Percentiles rank a stretch among this genome's conserved stretches.
These are phyloP conservation scores for Linnemannia zychae DNA, from an alignment of 192 early-diverging fungal species.

Conservation along the genomic window DNA sequence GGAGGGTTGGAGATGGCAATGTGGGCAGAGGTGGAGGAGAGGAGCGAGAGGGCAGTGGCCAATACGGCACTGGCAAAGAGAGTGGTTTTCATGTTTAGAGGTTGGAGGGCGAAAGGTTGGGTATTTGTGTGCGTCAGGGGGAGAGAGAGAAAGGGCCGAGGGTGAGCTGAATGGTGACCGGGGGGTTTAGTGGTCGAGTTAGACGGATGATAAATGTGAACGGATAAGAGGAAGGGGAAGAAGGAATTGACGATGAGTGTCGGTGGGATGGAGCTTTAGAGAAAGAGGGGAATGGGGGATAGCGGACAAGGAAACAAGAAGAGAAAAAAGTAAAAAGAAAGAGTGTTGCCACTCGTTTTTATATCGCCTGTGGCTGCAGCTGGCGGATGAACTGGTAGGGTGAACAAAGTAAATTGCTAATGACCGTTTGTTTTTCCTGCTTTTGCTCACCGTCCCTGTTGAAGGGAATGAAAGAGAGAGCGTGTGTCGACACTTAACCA, in stretches of 20 bases:
- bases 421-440: constrained; percentile 9
- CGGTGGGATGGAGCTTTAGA: neutral
- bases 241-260: neutral
- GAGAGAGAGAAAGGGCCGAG: no score
- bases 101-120: neutral
- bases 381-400: neutral
- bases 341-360: neutral
- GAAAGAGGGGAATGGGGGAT: neutral
- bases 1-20: constrained; percentile 49
- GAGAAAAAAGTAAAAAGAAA: neutral
- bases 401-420: neutral
- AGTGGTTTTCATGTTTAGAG: constrained; percentile 22
- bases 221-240: neutral
- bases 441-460: neutral
- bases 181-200: neutral
- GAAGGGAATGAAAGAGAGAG: neutral
- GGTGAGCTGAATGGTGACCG: neutral
- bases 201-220: neutral
- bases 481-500: neutral
- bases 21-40: constrained; percentile 37
- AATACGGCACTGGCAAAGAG: constrained; percentile 23
- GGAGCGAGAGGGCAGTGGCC: constrained; percentile 13
- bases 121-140: neutral
- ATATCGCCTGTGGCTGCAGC: neutral
- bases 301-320: neutral